Base-by-base conservation (phyloP, 2,329 filamentous ascomycete species). In the Xylaria sp. region DNA sequence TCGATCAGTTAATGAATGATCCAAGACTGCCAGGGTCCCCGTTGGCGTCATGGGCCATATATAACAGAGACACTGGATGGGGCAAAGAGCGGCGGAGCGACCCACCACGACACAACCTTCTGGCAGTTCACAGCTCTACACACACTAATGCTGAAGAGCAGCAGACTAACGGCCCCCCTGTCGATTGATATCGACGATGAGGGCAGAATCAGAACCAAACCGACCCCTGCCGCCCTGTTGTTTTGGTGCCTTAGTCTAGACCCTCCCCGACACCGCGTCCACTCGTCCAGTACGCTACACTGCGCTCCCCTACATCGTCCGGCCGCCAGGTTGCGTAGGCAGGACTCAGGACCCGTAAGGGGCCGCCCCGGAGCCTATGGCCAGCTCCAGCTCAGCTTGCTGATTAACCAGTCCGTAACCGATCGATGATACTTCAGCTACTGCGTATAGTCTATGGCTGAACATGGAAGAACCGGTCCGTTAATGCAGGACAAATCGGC, bases 31-130 rank as follows among this genome's bases (percentile, higher is more conserved):
- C 48, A 59, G 66, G 65, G 69, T 67, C 50, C 65, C 65, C 57
- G 63, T 69, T 72, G 73, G 72, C 69, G 69, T 72, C 67, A 70
- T 69, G 72, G 67, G 59, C 67, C 37, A 70, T 74, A 73, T 74
- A 76, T 71, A 75, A 66, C 34, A 37, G 60, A 70, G 41, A 34
- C n/a, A 65, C 44, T 34, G 34, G 55, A 65, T 69, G 63, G 64
- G 66, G 65, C 60, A 61, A 67, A 64, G 61, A 15, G 52, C 51
- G 72, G 61, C 64, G 65, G 69, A 69, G 62, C 55, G 69, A 63
- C 67, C 63, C 69, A 71, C 69, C 66, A 63, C 54, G 56, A 66
- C 58, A 66, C 69, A 46, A 71, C 67, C 66, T 62, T 65, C 66
- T 69, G 54, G 62, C 48, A 70, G 37, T 67, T 67, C 64, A 28